Conservation (phyloP, 2,329 filamentous ascomycete species). For the Hymenoscyphus salicellus region DNA sequence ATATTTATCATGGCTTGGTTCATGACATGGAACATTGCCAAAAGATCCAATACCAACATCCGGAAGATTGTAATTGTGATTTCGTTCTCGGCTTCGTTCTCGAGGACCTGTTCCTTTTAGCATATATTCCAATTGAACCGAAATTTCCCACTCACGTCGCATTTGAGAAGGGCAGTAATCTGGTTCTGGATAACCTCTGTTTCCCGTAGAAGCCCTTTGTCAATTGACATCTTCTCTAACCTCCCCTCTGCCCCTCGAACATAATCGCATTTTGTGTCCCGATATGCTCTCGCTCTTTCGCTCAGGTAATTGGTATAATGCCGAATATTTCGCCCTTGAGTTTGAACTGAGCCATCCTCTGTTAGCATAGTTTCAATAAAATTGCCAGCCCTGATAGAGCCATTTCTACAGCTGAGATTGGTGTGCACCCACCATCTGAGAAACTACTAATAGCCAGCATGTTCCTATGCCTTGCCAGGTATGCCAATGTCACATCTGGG, state of each 20-base stretch:
- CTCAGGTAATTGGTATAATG: constrained; percentile 86
- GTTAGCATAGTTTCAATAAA: constrained; percentile 39
- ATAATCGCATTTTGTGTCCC: constrained; percentile 84
- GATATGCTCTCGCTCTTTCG: constrained; percentile 76
- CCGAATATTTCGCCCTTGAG: constrained; percentile 90
- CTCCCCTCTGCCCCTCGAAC: constrained; percentile 78
- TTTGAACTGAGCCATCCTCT: constrained; percentile 64
- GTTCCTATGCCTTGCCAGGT: constrained; percentile 77
- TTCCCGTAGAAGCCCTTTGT: constrained; percentile 88
- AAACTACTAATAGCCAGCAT: constrained; percentile 86
- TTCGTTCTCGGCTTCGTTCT: constrained; percentile 89
- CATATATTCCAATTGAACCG: not conserved
- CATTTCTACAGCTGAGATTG: constrained; percentile 9
- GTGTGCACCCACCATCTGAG: constrained; percentile 70
- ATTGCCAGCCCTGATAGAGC: constrained; percentile 21
- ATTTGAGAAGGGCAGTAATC: constrained; percentile 79
- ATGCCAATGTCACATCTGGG: constrained; percentile 81
- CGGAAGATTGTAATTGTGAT: constrained; percentile 94
- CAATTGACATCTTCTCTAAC: constrained; percentile 80
- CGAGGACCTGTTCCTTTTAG: constrained; percentile 62
- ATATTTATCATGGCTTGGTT: constrained; percentile 98
- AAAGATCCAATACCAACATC: constrained; percentile 81
- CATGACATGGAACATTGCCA: constrained; percentile 88
- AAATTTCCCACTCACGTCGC: constrained; percentile 66
- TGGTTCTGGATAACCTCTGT: constrained; percentile 88